Evolutionary conservation across 805 yeast genomes (phyloP), one percentile per base, ranked within the genome.

Genomic region (Blastobotrys parvus): DNA sequence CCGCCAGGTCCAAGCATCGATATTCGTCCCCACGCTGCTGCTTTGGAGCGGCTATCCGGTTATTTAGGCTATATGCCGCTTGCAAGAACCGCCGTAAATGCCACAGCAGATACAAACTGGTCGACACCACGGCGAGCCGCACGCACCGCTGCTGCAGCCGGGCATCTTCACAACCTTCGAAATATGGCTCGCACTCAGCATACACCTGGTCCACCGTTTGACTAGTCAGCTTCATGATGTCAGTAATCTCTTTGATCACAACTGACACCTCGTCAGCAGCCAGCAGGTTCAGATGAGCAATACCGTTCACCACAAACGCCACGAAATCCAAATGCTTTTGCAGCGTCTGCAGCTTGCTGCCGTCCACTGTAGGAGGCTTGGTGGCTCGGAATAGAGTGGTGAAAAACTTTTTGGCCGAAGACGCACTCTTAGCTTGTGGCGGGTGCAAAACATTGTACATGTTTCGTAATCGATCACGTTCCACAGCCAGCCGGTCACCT

Each of bases 341-440:
- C 3, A 38, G 16, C 40, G 17, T 3, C 10, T n/a, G 6, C 19
- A 23, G 4, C 8, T 23, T 22, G 5, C 16, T n/a, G 3, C 33
- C 3, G 17, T 4, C 10, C 5, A 19, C 17, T 3, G 15, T 20
- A 4, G 35, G 20, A 10, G 23, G 8, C 3, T 25, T 22, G 16
- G 23, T 27, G 6, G 31, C 27, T 23, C 33, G 27, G 7, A 38
- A 13, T n/a, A 38, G 20, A 3, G 40, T 4, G 11, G 21, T 4
- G 18, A 38, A 38, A 4, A 38, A 25, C 33, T 17, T 19, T 17
- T 38, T 38, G 19, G 31, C 29, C 4, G 40, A 38, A 13, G 29
- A 20, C 3, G 40, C 18, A 7, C 17, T 23, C 15, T 17, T 17
- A 4, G n/a, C n/a, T 13, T 29, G 30, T 13, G 10, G 20, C 13